phyloP scores from a whole-genome alignment of 2,329 filamentous ascomycete species.

The Cryphonectria japonica region DNA sequence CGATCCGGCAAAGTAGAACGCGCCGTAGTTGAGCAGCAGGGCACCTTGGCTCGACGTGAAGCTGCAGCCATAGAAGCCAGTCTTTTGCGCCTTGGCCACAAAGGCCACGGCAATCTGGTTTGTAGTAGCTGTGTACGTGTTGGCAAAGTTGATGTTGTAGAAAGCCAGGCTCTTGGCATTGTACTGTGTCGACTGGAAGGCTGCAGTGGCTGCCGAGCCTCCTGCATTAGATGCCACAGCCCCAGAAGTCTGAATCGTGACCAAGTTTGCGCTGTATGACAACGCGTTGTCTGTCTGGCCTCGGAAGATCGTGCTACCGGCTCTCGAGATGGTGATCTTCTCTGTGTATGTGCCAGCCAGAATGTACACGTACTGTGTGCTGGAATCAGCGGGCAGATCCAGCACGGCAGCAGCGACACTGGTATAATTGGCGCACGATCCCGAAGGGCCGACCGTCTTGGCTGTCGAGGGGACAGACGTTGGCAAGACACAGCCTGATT shows the following conservation, averaged over 20 bases:
- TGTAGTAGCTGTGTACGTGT: constrained; percentile 25
- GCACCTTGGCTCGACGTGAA: constrained; percentile 26
- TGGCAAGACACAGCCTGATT: not conserved
- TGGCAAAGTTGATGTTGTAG: constrained; percentile 39
- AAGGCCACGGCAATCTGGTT: constrained; percentile 28
- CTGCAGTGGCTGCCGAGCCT: constrained; percentile 31
- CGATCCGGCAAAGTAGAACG: constrained; percentile 24
- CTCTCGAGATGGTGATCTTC: constrained; percentile 52
- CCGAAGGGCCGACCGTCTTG: constrained; percentile 26
- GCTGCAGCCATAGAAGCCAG: constrained; percentile 23
- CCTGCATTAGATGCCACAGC: constrained; percentile 29
- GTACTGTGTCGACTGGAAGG: constrained; percentile 37
- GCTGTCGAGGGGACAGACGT: constrained; percentile 25
- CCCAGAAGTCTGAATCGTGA: constrained; percentile 41
- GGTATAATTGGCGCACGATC: constrained; percentile 33
- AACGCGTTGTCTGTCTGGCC: constrained; percentile 50
- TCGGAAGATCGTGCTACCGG: constrained; percentile 50
- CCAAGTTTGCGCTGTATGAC: constrained; percentile 51
- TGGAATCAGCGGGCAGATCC: constrained; percentile 47
- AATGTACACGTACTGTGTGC: constrained; percentile 56
- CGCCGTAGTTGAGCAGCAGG: constrained; percentile 26
- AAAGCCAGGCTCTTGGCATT: constrained; percentile 36
- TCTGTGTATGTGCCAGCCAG: constrained; percentile 56
- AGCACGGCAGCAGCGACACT: constrained; percentile 51
- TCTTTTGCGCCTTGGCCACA: constrained; percentile 18